phyloP scores from a whole-genome alignment of 2,329 filamentous ascomycete species.

The Rasamsonia emersonii region DNA sequence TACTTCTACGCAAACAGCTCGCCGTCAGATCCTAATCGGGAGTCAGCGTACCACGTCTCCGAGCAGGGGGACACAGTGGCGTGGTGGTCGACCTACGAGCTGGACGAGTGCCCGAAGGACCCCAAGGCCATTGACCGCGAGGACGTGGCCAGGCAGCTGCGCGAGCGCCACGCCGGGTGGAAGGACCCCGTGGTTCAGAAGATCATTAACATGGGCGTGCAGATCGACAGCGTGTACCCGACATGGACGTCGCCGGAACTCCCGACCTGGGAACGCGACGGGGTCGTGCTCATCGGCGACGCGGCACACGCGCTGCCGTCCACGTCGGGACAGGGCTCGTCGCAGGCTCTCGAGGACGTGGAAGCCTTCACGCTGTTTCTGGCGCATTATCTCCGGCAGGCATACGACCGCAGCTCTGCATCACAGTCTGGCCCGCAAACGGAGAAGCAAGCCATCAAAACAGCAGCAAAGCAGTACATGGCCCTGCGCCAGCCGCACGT shows the following conservation, averaged over 20 bases:
- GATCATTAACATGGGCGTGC: slow-evolving; percentile 28
- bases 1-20: slow-evolving; percentile 32
- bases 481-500: slow-evolving; percentile 27
- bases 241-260: slow-evolving; percentile 42
- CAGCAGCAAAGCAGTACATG: slow-evolving; percentile 24
- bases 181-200: slow-evolving; percentile 36
- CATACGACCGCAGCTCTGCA: slow-evolving; percentile 5
- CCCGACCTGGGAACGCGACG: slow-evolving; percentile 38
- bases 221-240: slow-evolving; percentile 39
- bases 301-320: slow-evolving; percentile 50
- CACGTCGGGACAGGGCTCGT: slow-evolving; percentile 47
- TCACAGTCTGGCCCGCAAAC: slow-evolving; percentile 3
- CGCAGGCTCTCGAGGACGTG: slow-evolving; percentile 49
- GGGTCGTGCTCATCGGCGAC: slow-evolving; percentile 48
- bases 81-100: slow-evolving; percentile 41
- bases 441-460: slow-evolving; percentile 15
- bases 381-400: slow-evolving; percentile 17
- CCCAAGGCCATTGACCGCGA: slow-evolving; percentile 22
- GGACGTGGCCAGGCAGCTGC: slow-evolving; percentile 27
- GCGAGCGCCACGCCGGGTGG: slow-evolving; percentile 37
- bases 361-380: slow-evolving; percentile 39
- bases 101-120: slow-evolving; percentile 21
- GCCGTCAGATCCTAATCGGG: slow-evolving; percentile 11
- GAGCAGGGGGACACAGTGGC: slow-evolving; percentile 24
- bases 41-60: slow-evolving; percentile 18